Conservation (phyloP, 2,329 filamentous ascomycete species). For the Ceratocystis diversiconidia region DNA sequence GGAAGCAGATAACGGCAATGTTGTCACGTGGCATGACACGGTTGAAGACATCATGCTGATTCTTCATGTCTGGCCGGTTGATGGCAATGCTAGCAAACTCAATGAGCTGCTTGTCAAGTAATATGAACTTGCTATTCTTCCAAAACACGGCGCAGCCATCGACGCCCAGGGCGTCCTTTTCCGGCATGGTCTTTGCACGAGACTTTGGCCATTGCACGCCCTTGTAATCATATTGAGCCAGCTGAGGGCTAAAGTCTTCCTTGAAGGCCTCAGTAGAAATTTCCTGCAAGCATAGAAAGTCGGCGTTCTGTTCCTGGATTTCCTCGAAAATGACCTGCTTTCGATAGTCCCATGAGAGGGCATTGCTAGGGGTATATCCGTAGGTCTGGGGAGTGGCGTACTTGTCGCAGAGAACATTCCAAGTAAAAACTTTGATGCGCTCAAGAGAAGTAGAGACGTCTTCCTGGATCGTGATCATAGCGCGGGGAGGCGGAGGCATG, state of each 20-base stretch:
- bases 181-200: conserved; percentile 79
- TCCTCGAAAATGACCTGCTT: conserved; percentile 72
- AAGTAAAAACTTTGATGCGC: conserved; percentile 73
- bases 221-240: conserved; percentile 81
- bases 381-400: conserved; percentile 76
- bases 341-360: conserved; percentile 76
- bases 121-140: conserved; percentile 85
- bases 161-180: conserved; percentile 75
- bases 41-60: conserved; percentile 95
- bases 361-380: conserved; percentile 74
- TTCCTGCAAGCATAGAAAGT: conserved; percentile 88
- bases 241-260: conserved; percentile 73
- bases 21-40: conserved; percentile 97
- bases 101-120: conserved; percentile 86
- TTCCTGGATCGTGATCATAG: conserved; percentile 63
- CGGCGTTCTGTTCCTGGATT: conserved; percentile 62
- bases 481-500: conserved; percentile 59
- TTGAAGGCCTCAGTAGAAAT: conserved; percentile 86
- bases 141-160: conserved; percentile 96
- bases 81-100: conserved; percentile 88
- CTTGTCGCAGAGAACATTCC: conserved; percentile 92
- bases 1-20: conserved; percentile 80
- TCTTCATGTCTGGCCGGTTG: conserved; percentile 91
- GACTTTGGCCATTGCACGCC: conserved; percentile 87
- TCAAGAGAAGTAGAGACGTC: conserved; percentile 47